A percentile compares a stretch with the other conserved stretches of the same genome.
Conservation (phyloP, 257 asterid genomes). For the Capsicum baccatum region DNA sequence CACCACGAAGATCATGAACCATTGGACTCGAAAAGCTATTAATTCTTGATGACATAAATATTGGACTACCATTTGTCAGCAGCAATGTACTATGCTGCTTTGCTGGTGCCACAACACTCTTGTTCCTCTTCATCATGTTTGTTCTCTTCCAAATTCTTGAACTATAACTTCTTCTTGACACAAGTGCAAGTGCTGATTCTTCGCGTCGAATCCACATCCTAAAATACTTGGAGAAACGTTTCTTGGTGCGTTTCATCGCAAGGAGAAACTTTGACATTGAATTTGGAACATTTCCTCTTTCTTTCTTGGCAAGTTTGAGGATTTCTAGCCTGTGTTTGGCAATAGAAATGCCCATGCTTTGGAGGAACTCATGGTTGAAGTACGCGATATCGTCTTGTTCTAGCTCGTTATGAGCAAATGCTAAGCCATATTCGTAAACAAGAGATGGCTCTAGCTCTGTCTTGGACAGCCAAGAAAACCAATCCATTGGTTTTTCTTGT, state of each 20-base stretch:
- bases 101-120: slow-evolving; percentile 36
- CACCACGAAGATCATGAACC: slow-evolving; percentile 34
- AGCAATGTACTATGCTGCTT: slow-evolving; percentile 42
- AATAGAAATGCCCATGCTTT: slow-evolving; percentile 56
- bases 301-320: slow-evolving; percentile 64
- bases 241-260: slow-evolving; percentile 65
- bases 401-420: slow-evolving; percentile 55
- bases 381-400: slow-evolving; percentile 54
- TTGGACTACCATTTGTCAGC: slow-evolving; percentile 68
- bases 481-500: slow-evolving; percentile 44
- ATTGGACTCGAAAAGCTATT: slow-evolving; percentile 56
- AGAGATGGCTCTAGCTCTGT: slow-evolving; percentile 53
- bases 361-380: slow-evolving; percentile 58
- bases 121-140: slow-evolving; percentile 55
- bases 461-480: slow-evolving; percentile 62
- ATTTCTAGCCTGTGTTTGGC: slow-evolving; percentile 80
- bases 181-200: slow-evolving; percentile 59
- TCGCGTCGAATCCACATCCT: slow-evolving; percentile 50
- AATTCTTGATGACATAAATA: slow-evolving; percentile 53
- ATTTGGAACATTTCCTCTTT: slow-evolving; percentile 29
- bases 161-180: slow-evolving; percentile 49
- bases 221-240: slow-evolving; percentile 53
- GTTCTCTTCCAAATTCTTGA: slow-evolving; percentile 54
- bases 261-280: slow-evolving; percentile 54
- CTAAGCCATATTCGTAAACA: slow-evolving; percentile 49